Evolutionary conservation across 306 rosid species (phyloP).

Genomic region (Cucumis hystrix): DNA sequence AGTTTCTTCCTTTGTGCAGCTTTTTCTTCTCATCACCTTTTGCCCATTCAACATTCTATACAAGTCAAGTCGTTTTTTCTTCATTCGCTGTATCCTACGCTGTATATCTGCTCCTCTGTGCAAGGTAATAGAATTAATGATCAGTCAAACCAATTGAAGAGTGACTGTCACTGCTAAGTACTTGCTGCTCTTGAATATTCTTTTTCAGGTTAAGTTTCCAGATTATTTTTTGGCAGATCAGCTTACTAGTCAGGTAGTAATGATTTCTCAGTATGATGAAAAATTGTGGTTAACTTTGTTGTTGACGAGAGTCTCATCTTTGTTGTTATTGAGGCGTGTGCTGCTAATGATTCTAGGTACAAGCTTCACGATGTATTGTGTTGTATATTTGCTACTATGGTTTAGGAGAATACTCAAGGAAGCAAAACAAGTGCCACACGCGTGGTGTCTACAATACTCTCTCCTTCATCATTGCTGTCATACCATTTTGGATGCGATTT

Average conservation of each 20-base stretch:
- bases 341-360: constrained; percentile 31
- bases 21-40: constrained; percentile 33
- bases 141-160: background rate
- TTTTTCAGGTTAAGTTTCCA: constrained; percentile 45
- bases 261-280: background rate
- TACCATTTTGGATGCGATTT: constrained; percentile 48
- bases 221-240: constrained; percentile 75
- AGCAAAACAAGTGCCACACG: constrained; percentile 23
- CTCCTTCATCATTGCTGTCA: constrained; percentile 29
- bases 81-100: constrained; percentile 31
- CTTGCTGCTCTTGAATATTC: background rate
- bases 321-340: background rate
- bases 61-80: constrained; percentile 47
- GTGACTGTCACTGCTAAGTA: background rate
- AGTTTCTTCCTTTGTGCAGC: constrained; percentile 31
- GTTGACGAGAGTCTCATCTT: background rate
- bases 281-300: background rate
- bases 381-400: constrained; percentile 68
- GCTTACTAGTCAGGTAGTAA: constrained; percentile 55
- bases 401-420: constrained; percentile 40
- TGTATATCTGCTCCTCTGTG: constrained; percentile 55
- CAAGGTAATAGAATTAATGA: constrained; percentile 23
- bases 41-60: constrained; percentile 48
- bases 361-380: constrained; percentile 37
- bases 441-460: constrained; percentile 21